phyloP scores from a whole-genome alignment of 169 alveolate species.

The Plasmodium cynomolgi region DNA sequence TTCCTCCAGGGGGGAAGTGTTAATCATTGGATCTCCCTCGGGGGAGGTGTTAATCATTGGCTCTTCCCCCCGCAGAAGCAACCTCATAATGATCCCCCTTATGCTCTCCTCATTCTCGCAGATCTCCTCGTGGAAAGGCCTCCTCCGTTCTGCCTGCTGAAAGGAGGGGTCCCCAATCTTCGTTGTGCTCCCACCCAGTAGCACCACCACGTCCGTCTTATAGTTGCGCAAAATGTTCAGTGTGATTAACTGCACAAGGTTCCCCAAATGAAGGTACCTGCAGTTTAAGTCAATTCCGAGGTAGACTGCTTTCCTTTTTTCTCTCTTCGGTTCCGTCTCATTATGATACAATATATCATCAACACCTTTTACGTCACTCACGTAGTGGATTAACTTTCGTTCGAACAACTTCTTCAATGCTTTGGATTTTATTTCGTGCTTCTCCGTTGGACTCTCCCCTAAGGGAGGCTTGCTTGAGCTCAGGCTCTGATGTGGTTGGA shows the following conservation, averaged over 20 bases:
- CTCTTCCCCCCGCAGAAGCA: constrained; percentile 43
- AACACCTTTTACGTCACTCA: constrained; percentile 15
- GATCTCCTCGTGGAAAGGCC: constrained; percentile 18
- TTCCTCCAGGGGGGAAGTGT: background rate
- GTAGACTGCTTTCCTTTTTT: constrained; percentile 24
- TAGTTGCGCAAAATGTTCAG: constrained; percentile 79
- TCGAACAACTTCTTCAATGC: constrained; percentile 39
- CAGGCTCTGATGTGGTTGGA: background rate
- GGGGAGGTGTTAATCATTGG: constrained; percentile 6
- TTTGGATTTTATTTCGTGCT: constrained; percentile 23
- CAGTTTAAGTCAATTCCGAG: constrained; percentile 86
- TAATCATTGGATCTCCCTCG: constrained; percentile 9
- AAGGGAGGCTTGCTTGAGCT: background rate
- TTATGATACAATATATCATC: constrained; percentile 14
- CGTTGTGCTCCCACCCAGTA: constrained; percentile 87
- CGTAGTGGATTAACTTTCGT: constrained; percentile 26
- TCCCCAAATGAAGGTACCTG: constrained; percentile 84
- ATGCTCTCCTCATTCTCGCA: constrained; percentile 26
- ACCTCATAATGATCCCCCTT: background rate
- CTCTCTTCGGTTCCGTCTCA: constrained; percentile 9
- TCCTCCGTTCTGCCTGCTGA: constrained; percentile 61
- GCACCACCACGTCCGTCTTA: constrained; percentile 78
- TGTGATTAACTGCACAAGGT: constrained; percentile 81
- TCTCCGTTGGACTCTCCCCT: background rate
- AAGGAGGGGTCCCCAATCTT: constrained; percentile 88